Evolutionary conservation across 768 basidiomycete genomes (phyloP).

Genomic region (Serendipita indica): DNA sequence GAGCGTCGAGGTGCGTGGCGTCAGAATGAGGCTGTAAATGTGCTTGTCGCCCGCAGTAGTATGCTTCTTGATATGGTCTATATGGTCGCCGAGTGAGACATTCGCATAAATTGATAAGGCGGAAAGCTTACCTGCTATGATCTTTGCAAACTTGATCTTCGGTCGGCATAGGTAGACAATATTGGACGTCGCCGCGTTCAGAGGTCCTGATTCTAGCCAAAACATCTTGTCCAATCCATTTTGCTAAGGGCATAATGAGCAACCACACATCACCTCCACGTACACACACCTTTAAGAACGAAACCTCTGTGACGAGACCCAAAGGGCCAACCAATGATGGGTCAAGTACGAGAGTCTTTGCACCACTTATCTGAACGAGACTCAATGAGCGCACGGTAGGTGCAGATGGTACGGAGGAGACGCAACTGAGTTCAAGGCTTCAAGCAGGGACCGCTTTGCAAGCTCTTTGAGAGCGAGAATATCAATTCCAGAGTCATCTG

Average conservation of each 20-base stretch:
- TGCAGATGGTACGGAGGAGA: slow-evolving; percentile 12
- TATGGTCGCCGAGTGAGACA: slow-evolving; percentile 12
- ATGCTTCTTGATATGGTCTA: slow-evolving; percentile 86
- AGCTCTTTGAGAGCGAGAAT: slow-evolving; percentile 47
- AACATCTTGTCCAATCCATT: slow-evolving; percentile 99
- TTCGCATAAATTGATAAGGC: background rate
- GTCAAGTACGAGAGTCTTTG: slow-evolving; percentile 94
- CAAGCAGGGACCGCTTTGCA: slow-evolving; percentile 65
- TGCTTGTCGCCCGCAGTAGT: slow-evolving; percentile 45
- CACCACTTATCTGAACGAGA: slow-evolving; percentile 58
- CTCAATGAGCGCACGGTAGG: slow-evolving; percentile 15
- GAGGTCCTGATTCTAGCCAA: slow-evolving; percentile 86
- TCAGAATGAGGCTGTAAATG: slow-evolving; percentile 72
- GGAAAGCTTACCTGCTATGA: slow-evolving; percentile 66
- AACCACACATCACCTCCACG: background rate
- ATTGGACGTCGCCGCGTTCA: slow-evolving; percentile 70
- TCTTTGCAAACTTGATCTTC: slow-evolving; percentile 67
- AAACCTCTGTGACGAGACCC: slow-evolving; percentile 88
- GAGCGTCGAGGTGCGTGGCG: slow-evolving; percentile 75
- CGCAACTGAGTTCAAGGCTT: slow-evolving; percentile 69
- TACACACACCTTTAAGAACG: slow-evolving; percentile 66
- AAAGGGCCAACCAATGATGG: slow-evolving; percentile 76
- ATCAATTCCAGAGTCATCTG: slow-evolving; percentile 16
- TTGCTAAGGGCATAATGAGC: slow-evolving; percentile 38
- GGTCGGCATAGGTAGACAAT: slow-evolving; percentile 90